phyloP scores from a whole-genome alignment of 2,329 filamentous ascomycete genomes.

The Exophiala sp. region DNA sequence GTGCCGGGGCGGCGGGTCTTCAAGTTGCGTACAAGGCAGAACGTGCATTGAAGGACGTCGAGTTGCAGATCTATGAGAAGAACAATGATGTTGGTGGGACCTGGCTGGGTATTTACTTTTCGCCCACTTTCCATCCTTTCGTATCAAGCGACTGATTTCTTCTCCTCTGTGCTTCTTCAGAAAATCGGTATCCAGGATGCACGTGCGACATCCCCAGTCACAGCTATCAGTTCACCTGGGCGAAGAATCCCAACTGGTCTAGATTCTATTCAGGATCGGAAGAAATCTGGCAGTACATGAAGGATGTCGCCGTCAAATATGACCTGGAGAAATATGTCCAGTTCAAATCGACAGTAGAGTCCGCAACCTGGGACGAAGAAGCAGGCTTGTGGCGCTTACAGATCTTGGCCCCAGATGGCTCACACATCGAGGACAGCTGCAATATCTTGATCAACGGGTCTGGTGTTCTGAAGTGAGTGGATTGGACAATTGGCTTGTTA shows the following conservation, averaged over 20 bases:
- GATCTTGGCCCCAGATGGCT: slow-evolving; percentile 12
- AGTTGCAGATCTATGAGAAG: slow-evolving; percentile 30
- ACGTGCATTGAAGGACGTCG: slow-evolving; percentile 21
- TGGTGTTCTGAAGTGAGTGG: slow-evolving; percentile 36
- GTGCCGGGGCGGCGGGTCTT: slow-evolving; percentile 34
- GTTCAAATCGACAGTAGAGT: slow-evolving; percentile 24
- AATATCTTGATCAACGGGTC: slow-evolving; percentile 39
- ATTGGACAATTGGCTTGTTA: slow-evolving; percentile 43
- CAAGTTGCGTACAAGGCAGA: slow-evolving; percentile 28
- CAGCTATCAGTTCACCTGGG: slow-evolving; percentile 54
- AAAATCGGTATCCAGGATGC: slow-evolving; percentile 33
- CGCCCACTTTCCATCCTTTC: no score
- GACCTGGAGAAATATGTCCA: slow-evolving; percentile 29
- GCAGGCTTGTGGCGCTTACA: slow-evolving; percentile 12
- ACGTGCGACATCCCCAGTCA: slow-evolving; percentile 45
- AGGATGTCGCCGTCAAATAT: slow-evolving; percentile 28
- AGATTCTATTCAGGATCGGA: slow-evolving; percentile 28
- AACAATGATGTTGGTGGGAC: slow-evolving; percentile 33
- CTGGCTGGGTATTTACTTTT: slow-evolving; percentile 24
- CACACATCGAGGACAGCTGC: slow-evolving; percentile 18
- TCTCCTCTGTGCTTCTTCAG: no score
- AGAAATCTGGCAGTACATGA: slow-evolving; percentile 32
- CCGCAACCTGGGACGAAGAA: slow-evolving; percentile 26
- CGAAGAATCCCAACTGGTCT: slow-evolving; percentile 36
- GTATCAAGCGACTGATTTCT: no score